Conservation (phyloP, 257 asterid species). For the Capsicum chinense region DNA sequence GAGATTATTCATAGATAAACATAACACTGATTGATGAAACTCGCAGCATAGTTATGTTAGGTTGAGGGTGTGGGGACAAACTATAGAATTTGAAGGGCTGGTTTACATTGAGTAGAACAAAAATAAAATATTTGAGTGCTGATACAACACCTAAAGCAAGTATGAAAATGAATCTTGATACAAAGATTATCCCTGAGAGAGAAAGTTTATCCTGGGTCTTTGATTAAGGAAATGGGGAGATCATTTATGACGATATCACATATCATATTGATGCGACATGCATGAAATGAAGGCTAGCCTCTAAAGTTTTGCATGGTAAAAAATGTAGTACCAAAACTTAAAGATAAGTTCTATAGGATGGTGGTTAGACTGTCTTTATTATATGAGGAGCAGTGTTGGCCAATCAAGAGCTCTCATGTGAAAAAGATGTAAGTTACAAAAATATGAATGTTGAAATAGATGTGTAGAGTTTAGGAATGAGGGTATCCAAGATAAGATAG, state of each 20-base stretch:
- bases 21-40: background rate
- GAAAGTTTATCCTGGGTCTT: background rate
- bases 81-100: too few species aligned
- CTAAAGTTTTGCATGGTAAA: background rate
- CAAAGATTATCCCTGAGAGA: background rate
- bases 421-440: too few species aligned
- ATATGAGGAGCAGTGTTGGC: background rate
- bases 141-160: background rate
- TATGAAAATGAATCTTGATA: background rate
- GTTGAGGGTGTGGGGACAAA: too few species aligned
- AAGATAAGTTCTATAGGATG: background rate
- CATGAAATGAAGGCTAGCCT: background rate
- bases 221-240: background rate
- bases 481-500: background rate
- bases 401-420: too few species aligned
- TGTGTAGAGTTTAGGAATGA: background rate
- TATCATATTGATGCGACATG: background rate
- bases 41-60: rapidly evolving
- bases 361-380: background rate
- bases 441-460: background rate
- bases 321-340: background rate
- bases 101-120: too few species aligned
- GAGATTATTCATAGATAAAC: background rate
- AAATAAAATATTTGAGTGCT: background rate
- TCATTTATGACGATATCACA: background rate